Evolutionary conservation across 768 basidiomycete genomes (phyloP), one percentile per base, ranked within the genome.

Genomic region (Gyrodon lividus): DNA sequence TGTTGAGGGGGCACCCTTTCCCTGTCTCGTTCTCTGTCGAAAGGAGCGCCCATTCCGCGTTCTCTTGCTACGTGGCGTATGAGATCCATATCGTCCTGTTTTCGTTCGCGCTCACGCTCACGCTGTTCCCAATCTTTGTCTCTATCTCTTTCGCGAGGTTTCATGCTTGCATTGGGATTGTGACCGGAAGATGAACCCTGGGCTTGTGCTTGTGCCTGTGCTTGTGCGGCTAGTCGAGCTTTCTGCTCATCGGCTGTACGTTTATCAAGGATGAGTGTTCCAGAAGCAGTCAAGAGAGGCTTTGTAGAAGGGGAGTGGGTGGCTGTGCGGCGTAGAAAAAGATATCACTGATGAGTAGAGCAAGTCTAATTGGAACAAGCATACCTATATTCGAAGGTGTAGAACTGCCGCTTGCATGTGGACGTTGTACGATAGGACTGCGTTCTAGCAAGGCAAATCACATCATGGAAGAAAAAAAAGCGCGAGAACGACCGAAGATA

Each of bases 201-300:
- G 5, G 47, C 28, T 24, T 45, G 60, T 0, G 55, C 34, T 41
- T 46, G 46, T 12, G 46, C 13, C 9, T 42, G 20, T 5, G 46
- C 48, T 13, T 65, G 63, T 1, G 51, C 24, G n/a, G 61, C 9
- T 1, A 58, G 52, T 48, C 66, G 62, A 1, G 63, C 52, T 54
- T 67, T 63, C 19, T 66, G 65, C 19, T 66, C 65, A 20, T 66
- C 65, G 7, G 59, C 66, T 6, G 65, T 69, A 30, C 63, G 67
- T 30, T 67, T 56, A 43, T 67, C 68, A 43, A 68, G 66, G 42
- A 66, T 56, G 51, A 66, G 64, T 24, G 58, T 54, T 28, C 65
- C 65, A 0, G 57, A 51, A 5, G 65, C n/a, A 5, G 59, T 70
- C 5, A 58, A 61, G 59, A 61, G 26, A 48, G 68, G 22, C 26